phyloP scores from a whole-genome alignment of 768 basidiomycete species.

The Dioszegia crocea region DNA sequence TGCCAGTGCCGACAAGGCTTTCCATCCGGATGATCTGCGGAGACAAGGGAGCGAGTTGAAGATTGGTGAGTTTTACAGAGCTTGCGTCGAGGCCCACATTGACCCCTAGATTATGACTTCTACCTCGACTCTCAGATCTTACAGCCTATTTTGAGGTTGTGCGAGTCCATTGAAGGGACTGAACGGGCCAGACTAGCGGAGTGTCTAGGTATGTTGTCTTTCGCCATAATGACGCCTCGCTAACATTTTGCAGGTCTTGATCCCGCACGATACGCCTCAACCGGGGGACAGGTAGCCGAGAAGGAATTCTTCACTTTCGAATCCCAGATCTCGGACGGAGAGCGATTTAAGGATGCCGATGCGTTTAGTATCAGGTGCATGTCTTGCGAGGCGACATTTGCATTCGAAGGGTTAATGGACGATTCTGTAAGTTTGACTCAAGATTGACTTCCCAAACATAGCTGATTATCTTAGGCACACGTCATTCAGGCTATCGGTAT shows the following conservation, averaged over 20 bases:
- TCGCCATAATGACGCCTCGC: neutral
- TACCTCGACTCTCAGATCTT: constrained; percentile 88
- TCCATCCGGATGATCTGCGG: constrained; percentile 87
- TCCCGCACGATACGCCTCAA: constrained; percentile 17
- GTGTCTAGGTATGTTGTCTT: constrained; percentile 71
- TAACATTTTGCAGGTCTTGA: constrained; percentile 3
- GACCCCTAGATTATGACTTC: constrained; percentile 71
- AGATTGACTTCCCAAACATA: neutral
- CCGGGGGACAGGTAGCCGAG: constrained; percentile 54
- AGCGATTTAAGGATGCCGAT: constrained; percentile 74
- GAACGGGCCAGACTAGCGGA: constrained; percentile 88
- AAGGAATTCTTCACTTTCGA: constrained; percentile 73
- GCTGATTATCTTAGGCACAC: constrained; percentile 56
- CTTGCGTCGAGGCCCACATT: neutral
- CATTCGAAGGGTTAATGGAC: constrained; percentile 48
- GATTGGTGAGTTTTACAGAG: constrained; percentile 59
- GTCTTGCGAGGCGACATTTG: constrained; percentile 58
- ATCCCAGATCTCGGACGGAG: constrained; percentile 79
- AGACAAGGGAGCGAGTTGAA: constrained; percentile 62
- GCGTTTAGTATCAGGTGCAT: constrained; percentile 74
- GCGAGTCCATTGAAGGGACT: constrained; percentile 93
- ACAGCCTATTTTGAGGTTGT: constrained; percentile 89
- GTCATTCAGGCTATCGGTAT: constrained; percentile 65
- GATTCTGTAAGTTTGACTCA: constrained; percentile 43
- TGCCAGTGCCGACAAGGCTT: constrained; percentile 82